Conservation (phyloP, 2,329 filamentous ascomycete species). For the Phaeosphaeria sp. region DNA sequence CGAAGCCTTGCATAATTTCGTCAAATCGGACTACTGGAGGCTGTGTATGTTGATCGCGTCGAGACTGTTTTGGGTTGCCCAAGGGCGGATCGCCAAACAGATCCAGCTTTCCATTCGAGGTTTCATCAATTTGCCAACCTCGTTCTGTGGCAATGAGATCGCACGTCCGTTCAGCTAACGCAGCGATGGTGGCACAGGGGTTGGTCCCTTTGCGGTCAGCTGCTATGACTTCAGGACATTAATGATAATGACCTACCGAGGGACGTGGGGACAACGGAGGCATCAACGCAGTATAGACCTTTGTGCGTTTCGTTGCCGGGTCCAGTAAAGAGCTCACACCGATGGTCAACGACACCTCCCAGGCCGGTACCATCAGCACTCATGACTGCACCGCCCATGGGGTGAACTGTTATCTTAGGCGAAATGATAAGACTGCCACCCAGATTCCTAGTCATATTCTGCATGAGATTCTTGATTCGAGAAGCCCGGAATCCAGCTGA, state of each 20-base stretch:
- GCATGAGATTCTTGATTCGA: conserved; percentile 35
- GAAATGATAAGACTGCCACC: conserved; percentile 35
- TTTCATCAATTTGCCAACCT: conserved; percentile 50
- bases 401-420: conserved; percentile 62
- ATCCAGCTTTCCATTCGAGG: conserved; percentile 22
- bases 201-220: conserved; percentile 56
- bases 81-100: background rate
- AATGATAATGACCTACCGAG: conserved; percentile 49
- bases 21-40: conserved; percentile 53
- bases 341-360: conserved; percentile 67
- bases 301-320: conserved; percentile 58
- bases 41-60: background rate
- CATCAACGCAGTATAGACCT: conserved; percentile 69
- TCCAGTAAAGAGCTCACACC: conserved; percentile 66
- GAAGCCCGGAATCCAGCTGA: background rate
- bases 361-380: conserved; percentile 63
- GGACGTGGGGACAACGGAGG: conserved; percentile 65
- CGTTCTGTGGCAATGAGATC: conserved; percentile 45
- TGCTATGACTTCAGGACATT: background rate
- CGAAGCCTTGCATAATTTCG: conserved; percentile 69
- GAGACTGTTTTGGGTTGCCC: background rate
- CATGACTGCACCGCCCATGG: conserved; percentile 71
- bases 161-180: conserved; percentile 69
- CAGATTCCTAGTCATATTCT: background rate
- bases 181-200: conserved; percentile 72